These are phyloP conservation scores for Calendula officinalis DNA, from an alignment of 129 eudicot genomes.

Conservation along the genomic window DNA sequence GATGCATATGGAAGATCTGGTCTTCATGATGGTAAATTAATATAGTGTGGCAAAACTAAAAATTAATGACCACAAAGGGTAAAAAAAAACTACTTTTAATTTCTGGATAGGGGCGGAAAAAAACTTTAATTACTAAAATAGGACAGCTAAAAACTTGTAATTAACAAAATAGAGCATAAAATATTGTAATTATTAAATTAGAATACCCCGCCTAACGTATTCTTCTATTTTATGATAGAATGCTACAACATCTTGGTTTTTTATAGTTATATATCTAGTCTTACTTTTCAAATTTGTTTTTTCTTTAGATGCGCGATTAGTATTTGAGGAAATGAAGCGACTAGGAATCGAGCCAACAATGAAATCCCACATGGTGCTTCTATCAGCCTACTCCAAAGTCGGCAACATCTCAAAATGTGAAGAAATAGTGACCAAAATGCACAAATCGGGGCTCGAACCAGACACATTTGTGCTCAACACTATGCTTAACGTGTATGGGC, in stretches of 20 bases:
- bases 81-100: too few species aligned
- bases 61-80: neutral
- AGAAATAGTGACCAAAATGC: conserved; percentile 70
- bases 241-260: neutral
- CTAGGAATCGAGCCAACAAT: conserved; percentile 76
- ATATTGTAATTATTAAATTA: too few species aligned
- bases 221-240: neutral
- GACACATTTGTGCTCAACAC: conserved; percentile 77
- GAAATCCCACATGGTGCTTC: conserved; percentile 91
- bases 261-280: neutral
- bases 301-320: conserved; percentile 66
- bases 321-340: conserved; percentile 75
- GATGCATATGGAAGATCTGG: conserved; percentile 97
- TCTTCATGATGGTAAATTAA: conserved; percentile 68
- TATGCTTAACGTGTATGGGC: conserved; percentile 75
- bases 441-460: conserved; percentile 63
- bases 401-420: conserved; percentile 68
- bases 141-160: too few species aligned
- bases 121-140: too few species aligned
- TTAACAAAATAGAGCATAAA: too few species aligned
- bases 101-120: too few species aligned
- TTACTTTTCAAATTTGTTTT: neutral
- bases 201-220: too few species aligned
- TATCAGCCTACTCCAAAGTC: conserved; percentile 68
- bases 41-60: neutral